A percentile compares a stretch with the other conserved stretches of the same genome.
phyloP scores from a whole-genome alignment of 78 protist genomes.

The Blattamonas nauphoetae region DNA sequence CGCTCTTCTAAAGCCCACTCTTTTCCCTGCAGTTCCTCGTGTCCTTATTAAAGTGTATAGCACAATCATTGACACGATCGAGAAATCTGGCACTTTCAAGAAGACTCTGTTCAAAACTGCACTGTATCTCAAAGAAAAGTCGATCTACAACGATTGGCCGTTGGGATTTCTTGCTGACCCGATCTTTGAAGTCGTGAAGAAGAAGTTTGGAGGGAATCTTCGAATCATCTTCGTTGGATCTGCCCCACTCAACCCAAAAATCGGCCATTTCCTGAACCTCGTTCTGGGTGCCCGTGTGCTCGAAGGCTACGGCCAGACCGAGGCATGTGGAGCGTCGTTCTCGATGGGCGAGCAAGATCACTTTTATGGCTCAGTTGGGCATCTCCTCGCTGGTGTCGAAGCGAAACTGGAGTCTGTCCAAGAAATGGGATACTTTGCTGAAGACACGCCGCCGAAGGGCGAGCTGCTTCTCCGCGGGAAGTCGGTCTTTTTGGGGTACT shows the following conservation, averaged over 20 bases:
- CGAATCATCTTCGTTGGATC: conserved; percentile 10
- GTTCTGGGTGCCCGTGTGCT: not conserved
- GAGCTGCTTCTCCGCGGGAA: not conserved
- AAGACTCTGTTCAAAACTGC: not conserved
- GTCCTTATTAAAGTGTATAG: not conserved
- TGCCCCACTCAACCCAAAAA: conserved; percentile 2
- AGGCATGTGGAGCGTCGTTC: not conserved
- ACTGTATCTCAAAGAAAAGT: not conserved
- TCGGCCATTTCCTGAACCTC: not conserved
- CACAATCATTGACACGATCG: not conserved
- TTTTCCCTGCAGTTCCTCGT: conserved; percentile 19
- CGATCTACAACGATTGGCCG: not conserved
- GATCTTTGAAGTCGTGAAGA: not conserved
- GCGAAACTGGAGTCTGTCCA: not conserved
- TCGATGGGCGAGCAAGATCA: not conserved
- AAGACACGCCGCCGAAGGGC: not conserved
- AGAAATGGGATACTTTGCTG: not conserved
- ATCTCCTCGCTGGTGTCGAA: not conserved
- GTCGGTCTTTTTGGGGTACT: not conserved
- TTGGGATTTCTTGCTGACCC: not conserved
- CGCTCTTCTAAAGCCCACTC: not conserved
- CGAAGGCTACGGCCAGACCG: conserved; percentile 16
- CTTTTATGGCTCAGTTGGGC: not conserved
- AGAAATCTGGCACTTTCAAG: not conserved
- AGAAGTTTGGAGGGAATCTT: conserved; percentile 8